These are phyloP conservation scores for Gossypium schwendimanii DNA, from an alignment of 441 rosid genomes.

Conservation along the genomic window DNA sequence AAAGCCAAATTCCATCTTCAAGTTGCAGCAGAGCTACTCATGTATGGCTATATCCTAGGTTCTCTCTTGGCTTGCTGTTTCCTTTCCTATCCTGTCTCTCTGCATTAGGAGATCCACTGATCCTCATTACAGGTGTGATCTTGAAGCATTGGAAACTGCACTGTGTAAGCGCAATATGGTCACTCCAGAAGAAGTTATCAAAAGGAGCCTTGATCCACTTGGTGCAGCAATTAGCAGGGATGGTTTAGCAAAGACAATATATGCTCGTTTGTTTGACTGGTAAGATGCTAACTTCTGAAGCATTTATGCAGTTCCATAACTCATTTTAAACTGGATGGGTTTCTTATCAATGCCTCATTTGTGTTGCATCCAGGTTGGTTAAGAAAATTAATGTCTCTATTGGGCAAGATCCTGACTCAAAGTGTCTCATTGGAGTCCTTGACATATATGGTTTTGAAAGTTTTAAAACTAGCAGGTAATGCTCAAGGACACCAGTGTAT, in stretches of 20 bases:
- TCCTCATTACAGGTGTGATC: constrained; percentile 63
- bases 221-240: constrained; percentile 80
- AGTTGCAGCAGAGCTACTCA: constrained; percentile 74
- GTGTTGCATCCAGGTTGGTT: constrained; percentile 60
- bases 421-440: constrained; percentile 74
- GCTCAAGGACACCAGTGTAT: constrained; percentile 4
- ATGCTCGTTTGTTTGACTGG: constrained; percentile 86
- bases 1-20: constrained; percentile 66
- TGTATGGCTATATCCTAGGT: constrained; percentile 32
- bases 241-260: constrained; percentile 86
- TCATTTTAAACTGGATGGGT: not conserved
- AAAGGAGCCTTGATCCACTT: constrained; percentile 70
- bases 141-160: constrained; percentile 59
- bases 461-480: constrained; percentile 74
- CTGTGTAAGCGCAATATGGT: constrained; percentile 73
- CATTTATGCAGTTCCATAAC: constrained; percentile 6
- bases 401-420: constrained; percentile 80
- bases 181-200: constrained; percentile 83
- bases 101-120: constrained; percentile 1
- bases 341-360: constrained; percentile 7
- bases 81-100: constrained; percentile 1
- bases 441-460: constrained; percentile 98
- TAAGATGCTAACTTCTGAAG: constrained; percentile 23
- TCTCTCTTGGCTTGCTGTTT: constrained; percentile 17
- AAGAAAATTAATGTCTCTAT: constrained; percentile 77